A percentile compares a stretch with the other conserved stretches of the same genome.
phyloP scores from a whole-genome alignment of 73 alveolate species.

The Paramecium biaurelia region DNA sequence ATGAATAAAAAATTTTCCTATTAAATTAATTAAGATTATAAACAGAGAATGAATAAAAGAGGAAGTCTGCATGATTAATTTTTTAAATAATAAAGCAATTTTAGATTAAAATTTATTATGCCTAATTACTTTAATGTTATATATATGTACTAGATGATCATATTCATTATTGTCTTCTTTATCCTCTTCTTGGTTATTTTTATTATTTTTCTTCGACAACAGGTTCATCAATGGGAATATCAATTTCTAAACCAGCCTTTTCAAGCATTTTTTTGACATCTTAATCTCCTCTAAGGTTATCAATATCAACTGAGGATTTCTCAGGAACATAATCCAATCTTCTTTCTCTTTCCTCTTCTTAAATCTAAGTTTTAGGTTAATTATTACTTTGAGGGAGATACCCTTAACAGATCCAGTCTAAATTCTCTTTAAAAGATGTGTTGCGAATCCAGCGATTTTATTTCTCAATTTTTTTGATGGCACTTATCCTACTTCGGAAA shows the following conservation, averaged over 20 bases:
- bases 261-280: slow-evolving; percentile 59
- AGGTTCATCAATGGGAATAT: slow-evolving; percentile 18
- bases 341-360: slow-evolving; percentile 77
- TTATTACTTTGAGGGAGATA: slow-evolving; percentile 92
- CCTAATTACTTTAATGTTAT: background rate
- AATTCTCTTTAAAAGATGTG: slow-evolving; percentile 96
- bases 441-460: slow-evolving; percentile 94
- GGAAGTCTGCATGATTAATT: background rate
- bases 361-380: slow-evolving; percentile 85
- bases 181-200: slow-evolving; percentile 37
- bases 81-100: background rate
- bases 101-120: background rate
- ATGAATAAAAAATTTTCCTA: background rate
- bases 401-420: slow-evolving; percentile 98
- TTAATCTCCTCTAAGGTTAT: slow-evolving; percentile 41
- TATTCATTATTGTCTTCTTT: slow-evolving; percentile 18
- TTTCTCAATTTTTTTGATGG: slow-evolving; percentile 94
- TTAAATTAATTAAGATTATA: background rate
- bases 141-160: slow-evolving; percentile 1
- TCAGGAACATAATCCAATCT: slow-evolving; percentile 68
- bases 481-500: slow-evolving; percentile 92
- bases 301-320: slow-evolving; percentile 57
- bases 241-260: slow-evolving; percentile 54
- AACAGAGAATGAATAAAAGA: slow-evolving; percentile 7
- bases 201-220: background rate